Conservation (phyloP, 306 rosid genomes). For the Vigna hirtella region DNA sequence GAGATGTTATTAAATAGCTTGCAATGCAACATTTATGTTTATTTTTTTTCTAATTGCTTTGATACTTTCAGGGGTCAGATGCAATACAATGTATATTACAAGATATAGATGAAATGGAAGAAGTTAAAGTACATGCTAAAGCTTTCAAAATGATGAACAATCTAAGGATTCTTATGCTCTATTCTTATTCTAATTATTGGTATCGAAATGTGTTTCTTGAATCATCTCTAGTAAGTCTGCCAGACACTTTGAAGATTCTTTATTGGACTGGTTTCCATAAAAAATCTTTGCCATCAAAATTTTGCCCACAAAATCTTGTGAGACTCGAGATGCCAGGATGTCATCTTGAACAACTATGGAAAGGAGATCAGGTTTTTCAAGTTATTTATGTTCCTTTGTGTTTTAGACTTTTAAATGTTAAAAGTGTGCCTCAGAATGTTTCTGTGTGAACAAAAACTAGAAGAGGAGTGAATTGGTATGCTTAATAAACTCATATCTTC, state of each 20-base stretch:
- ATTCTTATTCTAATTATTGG: too few species aligned
- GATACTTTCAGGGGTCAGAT: conserved; percentile 41
- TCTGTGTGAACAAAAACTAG: too few species aligned
- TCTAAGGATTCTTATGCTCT: conserved; percentile 22
- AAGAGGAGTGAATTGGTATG: too few species aligned
- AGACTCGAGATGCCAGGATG: conserved; percentile 5
- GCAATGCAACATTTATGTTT: too few species aligned
- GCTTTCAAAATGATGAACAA: conserved; percentile 41
- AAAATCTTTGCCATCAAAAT: background rate
- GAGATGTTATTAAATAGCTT: too few species aligned
- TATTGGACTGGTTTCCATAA: conserved; percentile 35
- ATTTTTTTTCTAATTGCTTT: background rate
- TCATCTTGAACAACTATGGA: conserved; percentile 41
- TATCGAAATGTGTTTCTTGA: background rate
- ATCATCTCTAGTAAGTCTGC: background rate
- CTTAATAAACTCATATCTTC: too few species aligned
- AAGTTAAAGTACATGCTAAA: background rate
- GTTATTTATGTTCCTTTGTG: background rate
- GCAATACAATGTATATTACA: conserved; percentile 36
- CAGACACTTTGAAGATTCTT: conserved; percentile 26
- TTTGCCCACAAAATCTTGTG: conserved; percentile 24
- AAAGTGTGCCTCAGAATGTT: too few species aligned
- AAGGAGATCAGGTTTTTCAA: conserved; percentile 26
- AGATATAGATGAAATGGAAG: background rate
- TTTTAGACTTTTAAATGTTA: background rate